A percentile compares a stretch with the other conserved stretches of the same genome.
phyloP scores from a whole-genome alignment of 306 rosid species.

The Prinsepia uniflora region DNA sequence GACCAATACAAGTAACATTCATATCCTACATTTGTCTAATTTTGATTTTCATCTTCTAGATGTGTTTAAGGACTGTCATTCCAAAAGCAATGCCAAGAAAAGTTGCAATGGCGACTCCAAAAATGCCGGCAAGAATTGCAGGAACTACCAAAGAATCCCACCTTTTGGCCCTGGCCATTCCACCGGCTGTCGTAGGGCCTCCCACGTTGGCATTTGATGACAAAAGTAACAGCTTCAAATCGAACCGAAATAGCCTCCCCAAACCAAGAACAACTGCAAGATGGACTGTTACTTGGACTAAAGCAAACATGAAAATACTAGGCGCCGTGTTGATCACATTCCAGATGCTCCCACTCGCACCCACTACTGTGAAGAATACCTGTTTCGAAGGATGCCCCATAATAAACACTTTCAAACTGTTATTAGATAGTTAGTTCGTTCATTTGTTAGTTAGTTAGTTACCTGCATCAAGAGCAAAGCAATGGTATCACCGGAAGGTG shows the following conservation, averaged over 20 bases:
- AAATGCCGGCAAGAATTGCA: conserved; percentile 68
- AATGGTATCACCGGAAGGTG: conserved; percentile 55
- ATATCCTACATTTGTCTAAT: background rate
- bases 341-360: conserved; percentile 70
- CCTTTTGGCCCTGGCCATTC: conserved; percentile 74
- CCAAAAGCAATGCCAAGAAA: conserved; percentile 68
- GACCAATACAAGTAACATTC: no score
- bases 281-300: conserved; percentile 66
- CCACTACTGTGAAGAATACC: conserved; percentile 63
- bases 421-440: background rate
- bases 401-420: background rate
- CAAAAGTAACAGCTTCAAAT: conserved; percentile 54
- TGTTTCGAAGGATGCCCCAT: conserved; percentile 7
- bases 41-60: conserved; percentile 17
- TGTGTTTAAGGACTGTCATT: conserved; percentile 43
- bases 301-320: conserved; percentile 59
- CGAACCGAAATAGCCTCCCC: conserved; percentile 55
- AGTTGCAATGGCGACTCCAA: conserved; percentile 60
- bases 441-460: background rate
- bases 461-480: conserved; percentile 68
- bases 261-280: conserved; percentile 50
- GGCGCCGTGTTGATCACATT: conserved; percentile 59
- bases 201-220: conserved; percentile 86
- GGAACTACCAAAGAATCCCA: conserved; percentile 72
- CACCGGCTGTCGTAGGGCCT: conserved; percentile 83